These are phyloP conservation scores for Talaromyces albobiverticillius DNA, from an alignment of 2,329 filamentous ascomycete species.

Conservation along the genomic window DNA sequence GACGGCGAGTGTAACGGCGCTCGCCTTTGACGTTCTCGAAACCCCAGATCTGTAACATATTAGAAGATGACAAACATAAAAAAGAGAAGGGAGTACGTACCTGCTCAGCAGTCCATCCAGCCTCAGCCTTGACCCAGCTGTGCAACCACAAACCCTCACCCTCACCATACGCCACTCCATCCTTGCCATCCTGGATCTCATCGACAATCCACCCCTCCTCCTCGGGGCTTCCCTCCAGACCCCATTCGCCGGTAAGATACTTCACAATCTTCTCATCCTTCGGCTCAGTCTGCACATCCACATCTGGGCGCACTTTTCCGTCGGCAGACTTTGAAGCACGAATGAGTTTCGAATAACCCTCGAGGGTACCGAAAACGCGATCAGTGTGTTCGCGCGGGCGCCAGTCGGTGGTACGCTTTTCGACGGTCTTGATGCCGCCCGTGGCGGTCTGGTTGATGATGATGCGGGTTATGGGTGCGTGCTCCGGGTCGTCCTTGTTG, in stretches of 20 bases:
- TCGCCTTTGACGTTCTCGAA: constrained; percentile 43
- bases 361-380: constrained; percentile 73
- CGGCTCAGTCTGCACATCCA: constrained; percentile 35
- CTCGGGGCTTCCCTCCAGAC: constrained; percentile 54
- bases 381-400: constrained; percentile 66
- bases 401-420: constrained; percentile 58
- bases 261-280: constrained; percentile 36
- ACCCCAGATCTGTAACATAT: constrained; percentile 41
- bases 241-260: constrained; percentile 40
- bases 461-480: constrained; percentile 55
- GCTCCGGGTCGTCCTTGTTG: constrained; percentile 37
- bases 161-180: constrained; percentile 21
- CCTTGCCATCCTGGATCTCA: constrained; percentile 25
- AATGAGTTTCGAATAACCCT: constrained; percentile 57
- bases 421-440: constrained; percentile 65
- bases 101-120: constrained; percentile 56
- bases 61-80: background rate
- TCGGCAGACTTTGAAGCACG: constrained; percentile 34
- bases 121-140: constrained; percentile 48
- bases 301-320: constrained; percentile 32
- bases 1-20: constrained; percentile 41
- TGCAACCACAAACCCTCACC: constrained; percentile 47
- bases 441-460: constrained; percentile 70
- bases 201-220: constrained; percentile 61
- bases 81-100: constrained; percentile 28